Percentiles rank a stretch among this genome's conserved stretches.
phyloP scores from a whole-genome alignment of 306 rosid species.

The Cicer chorassanicum region DNA sequence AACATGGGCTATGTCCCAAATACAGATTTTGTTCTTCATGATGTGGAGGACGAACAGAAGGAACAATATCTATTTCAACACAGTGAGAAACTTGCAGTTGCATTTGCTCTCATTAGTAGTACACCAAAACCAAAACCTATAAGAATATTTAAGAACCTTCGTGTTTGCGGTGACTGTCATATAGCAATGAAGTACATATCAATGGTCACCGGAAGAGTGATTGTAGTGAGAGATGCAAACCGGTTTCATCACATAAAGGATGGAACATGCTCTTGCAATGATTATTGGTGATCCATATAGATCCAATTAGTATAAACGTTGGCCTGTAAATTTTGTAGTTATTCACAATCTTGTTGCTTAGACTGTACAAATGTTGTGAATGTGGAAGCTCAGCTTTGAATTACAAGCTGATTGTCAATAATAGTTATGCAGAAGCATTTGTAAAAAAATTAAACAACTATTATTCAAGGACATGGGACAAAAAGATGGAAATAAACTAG shows the following conservation, averaged over 20 bases:
- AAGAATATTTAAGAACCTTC: constrained; percentile 65
- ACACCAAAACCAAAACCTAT: constrained; percentile 54
- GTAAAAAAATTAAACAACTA: no score
- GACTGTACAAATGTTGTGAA: constrained; percentile 20
- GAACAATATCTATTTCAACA: constrained; percentile 69
- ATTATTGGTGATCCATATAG: constrained; percentile 58
- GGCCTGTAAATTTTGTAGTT: constrained; percentile 22
- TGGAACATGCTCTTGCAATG: constrained; percentile 74
- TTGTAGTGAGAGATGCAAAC: constrained; percentile 66
- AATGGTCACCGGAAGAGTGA: constrained; percentile 62
- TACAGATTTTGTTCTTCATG: constrained; percentile 71
- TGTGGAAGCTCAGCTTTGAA: constrained; percentile 10
- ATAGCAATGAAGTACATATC: constrained; percentile 63
- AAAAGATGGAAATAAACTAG: no score
- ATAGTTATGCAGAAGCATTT: neutral
- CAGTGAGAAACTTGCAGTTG: constrained; percentile 76
- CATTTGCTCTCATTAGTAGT: constrained; percentile 65
- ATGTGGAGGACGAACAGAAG: constrained; percentile 69
- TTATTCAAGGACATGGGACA: no score
- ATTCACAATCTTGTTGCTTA: constrained; percentile 7
- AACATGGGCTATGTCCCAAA: constrained; percentile 62
- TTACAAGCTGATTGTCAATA: neutral
- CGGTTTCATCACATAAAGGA: constrained; percentile 68
- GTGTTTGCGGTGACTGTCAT: constrained; percentile 74
- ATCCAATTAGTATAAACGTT: constrained; percentile 3